Evolutionary conservation across 2,329 filamentous ascomycete genomes (phyloP).

Genomic region (Xylaria sp.): DNA sequence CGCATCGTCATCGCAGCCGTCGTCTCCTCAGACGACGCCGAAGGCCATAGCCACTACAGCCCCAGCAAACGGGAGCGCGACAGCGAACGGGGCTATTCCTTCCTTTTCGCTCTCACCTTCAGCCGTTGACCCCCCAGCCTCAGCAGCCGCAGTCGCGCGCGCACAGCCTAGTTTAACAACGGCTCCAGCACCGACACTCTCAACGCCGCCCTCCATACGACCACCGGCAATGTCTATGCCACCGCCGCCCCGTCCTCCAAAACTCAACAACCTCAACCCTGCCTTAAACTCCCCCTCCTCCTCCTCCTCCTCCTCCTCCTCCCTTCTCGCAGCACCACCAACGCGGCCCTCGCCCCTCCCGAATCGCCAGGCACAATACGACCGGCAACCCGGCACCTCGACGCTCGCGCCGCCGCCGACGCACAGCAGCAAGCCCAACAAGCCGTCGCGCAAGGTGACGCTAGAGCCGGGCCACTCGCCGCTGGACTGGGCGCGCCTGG

Average conservation of each 20-base stretch:
- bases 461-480: slow-evolving; percentile 93
- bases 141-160: slow-evolving; percentile 45
- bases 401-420: slow-evolving; percentile 67
- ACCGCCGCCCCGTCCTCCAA: slow-evolving; percentile 44
- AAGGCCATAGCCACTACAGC: slow-evolving; percentile 55
- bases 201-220: slow-evolving; percentile 19
- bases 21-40: slow-evolving; percentile 60
- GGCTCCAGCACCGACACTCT: slow-evolving; percentile 36
- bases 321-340: slow-evolving; percentile 44
- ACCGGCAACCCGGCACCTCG: slow-evolving; percentile 49
- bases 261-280: slow-evolving; percentile 39
- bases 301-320: slow-evolving; percentile 37
- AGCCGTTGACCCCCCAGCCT: slow-evolving; percentile 42
- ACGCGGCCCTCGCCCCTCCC: slow-evolving; percentile 53
- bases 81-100: slow-evolving; percentile 52
- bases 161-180: slow-evolving; percentile 22
- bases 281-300: slow-evolving; percentile 13
- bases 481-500: slow-evolving; percentile 91
- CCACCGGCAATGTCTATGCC: slow-evolving; percentile 41
- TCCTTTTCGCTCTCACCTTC: slow-evolving; percentile 58
- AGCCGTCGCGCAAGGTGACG: slow-evolving; percentile 76
- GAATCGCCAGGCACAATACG: slow-evolving; percentile 50
- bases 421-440: slow-evolving; percentile 62
- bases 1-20: slow-evolving; percentile 45
- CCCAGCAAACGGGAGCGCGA: slow-evolving; percentile 31